A percentile compares a stretch with the other conserved stretches of the same genome.
These are phyloP conservation scores for Hygrophila difformis DNA, from an alignment of 257 asterid genomes.

Conservation along the genomic window DNA sequence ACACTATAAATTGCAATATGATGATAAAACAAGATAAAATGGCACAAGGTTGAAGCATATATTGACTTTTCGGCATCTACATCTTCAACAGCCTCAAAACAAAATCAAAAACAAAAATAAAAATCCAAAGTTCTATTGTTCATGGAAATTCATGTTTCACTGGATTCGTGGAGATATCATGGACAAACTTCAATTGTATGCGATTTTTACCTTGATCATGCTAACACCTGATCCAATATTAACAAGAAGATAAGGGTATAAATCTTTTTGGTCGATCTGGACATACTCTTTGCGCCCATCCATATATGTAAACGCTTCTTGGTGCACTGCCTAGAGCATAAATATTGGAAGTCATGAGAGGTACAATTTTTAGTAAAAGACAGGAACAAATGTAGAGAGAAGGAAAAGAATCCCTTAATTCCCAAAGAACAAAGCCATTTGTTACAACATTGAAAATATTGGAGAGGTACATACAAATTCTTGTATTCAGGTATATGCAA, in stretches of 20 bases:
- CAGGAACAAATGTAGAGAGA: background rate
- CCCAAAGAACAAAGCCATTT: background rate
- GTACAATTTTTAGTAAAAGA: background rate
- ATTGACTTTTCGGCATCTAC: no score
- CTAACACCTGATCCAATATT: slow-evolving; percentile 96
- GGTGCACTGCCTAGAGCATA: slow-evolving; percentile 50
- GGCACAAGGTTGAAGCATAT: no score
- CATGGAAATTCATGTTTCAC: no score
- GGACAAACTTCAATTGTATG: background rate
- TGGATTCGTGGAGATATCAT: no score
- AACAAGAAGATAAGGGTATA: slow-evolving; percentile 96
- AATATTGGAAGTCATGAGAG: background rate
- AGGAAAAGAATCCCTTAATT: background rate
- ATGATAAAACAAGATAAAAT: no score
- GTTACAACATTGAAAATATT: no score
- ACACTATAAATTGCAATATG: no score
- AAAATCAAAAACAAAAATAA: no score
- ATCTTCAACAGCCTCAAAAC: no score
- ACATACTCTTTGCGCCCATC: slow-evolving; percentile 58
- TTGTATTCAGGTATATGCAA: no score
- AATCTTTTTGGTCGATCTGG: slow-evolving; percentile 72
- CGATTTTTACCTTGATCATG: slow-evolving; percentile 79
- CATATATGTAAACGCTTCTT: slow-evolving; percentile 84
- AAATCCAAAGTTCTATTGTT: no score
- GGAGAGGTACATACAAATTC: no score